Conservation (phyloP, 495 filamentous ascomycete genomes). For the Lasiosphaeria miniovina region DNA sequence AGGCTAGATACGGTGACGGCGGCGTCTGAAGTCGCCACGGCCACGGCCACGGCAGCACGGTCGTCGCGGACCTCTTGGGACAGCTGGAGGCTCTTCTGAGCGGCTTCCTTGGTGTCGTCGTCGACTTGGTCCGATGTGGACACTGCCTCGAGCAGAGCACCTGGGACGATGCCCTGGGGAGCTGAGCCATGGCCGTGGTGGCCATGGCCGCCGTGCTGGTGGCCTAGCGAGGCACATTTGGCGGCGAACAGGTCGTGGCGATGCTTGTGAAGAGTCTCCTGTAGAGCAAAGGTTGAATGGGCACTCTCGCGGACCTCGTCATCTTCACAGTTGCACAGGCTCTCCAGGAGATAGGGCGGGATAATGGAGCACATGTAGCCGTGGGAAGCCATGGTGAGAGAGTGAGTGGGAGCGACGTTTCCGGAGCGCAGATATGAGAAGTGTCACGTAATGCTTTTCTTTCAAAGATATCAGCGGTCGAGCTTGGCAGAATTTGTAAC, state of each 20-base stretch:
- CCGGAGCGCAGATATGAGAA: not conserved
- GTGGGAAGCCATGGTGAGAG: conserved; percentile 6
- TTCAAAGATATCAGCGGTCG: not conserved
- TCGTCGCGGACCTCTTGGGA: conserved; percentile 17
- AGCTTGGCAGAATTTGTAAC: too few species aligned
- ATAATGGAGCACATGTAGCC: conserved; percentile 32
- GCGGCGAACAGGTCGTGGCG: conserved; percentile 19
- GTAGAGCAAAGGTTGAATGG: conserved; percentile 19
- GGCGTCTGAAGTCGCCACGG: conserved; percentile 2
- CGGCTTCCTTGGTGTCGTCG: conserved; percentile 27
- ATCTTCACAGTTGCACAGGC: conserved; percentile 29
- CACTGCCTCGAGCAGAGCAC: conserved; percentile 32
- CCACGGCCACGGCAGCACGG: conserved; percentile 11
- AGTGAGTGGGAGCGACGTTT: not conserved
- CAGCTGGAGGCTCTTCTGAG: conserved; percentile 32
- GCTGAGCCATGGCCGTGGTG: conserved; percentile 18
- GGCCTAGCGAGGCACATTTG: conserved; percentile 22
- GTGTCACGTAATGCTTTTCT: not conserved
- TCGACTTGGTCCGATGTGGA: conserved; percentile 27
- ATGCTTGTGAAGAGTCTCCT: conserved; percentile 3
- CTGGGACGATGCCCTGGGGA: conserved; percentile 30
- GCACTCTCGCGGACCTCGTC: conserved; percentile 26
- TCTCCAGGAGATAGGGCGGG: conserved; percentile 34
- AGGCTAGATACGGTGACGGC: not conserved
- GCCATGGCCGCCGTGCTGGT: conserved; percentile 14